Base-by-base conservation (phyloP, 495 filamentous ascomycete species). In the Daldinia loculata region DNA sequence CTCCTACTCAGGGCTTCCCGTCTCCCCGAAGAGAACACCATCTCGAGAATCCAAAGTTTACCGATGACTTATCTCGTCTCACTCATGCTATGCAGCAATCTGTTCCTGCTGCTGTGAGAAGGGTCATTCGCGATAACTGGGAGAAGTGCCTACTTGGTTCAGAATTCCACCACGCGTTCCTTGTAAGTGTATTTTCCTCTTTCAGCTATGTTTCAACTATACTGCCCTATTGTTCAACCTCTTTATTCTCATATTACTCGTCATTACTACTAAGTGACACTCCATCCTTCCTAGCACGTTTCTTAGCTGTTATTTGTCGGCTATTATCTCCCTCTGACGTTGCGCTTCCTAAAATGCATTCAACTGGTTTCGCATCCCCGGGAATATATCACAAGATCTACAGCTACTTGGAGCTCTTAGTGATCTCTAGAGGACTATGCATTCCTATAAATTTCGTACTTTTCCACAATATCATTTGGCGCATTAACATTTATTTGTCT, bases 131-230 rank as follows among this genome's bases (percentile, higher is more conserved):
- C 8, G 82, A 84, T 50, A 79, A 83, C 61, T 85, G 83, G 83
- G 76, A 83, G 55, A 84, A 83, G 58, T 83, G 80, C 41, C 63
- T 84, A n/a, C 63, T 84, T n/a, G 83, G 83, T 17, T 81, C 80
- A 57, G 83, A 85, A 51, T 85, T 84, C 66, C 83, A 85, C 61
- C 78, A 81, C 32, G 80, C 82, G 14, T 85, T 84, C 63, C 57
- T 84, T 60, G 83, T 85, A 70, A 83, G 83, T 80, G 19, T 48
- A 48, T 48, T 12, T 24, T 48, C n/a, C 19, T 48, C 17, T 22
- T 24, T 22, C 9, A 22, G 17, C 6, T 9, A 11, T 48, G 32
- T 39, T 29, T 27, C 45, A 45, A 17, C 30, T 41, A 9, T 48
- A 39, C 24, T 30, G 6, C 38, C 34, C 51, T 52, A 27, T 53